Percentiles rank a stretch among this genome's conserved stretches.
Evolutionary conservation across 176 grass and related monocot species (phyloP).

Genomic region (Aegilops speltoides): DNA sequence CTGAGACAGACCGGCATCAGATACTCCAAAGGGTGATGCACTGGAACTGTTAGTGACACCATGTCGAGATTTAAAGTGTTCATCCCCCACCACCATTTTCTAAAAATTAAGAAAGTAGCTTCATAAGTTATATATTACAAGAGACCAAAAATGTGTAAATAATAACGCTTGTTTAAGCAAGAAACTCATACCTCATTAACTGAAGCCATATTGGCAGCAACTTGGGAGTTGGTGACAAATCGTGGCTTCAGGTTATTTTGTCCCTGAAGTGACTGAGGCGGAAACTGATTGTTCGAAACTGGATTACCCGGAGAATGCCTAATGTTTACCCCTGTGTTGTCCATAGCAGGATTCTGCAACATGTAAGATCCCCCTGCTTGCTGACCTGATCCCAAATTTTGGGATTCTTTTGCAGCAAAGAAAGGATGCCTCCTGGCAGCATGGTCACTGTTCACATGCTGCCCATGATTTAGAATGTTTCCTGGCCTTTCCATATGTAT

Average conservation of each 20-base stretch:
- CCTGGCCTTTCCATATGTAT: slow-evolving; percentile 38
- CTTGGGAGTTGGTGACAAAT: slow-evolving; percentile 52
- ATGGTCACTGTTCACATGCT: slow-evolving; percentile 38
- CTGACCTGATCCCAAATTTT: slow-evolving; percentile 36
- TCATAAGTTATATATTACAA: slow-evolving; percentile 10
- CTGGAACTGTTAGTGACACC: slow-evolving; percentile 49
- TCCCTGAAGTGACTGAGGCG: slow-evolving; percentile 50
- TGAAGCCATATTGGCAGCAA: slow-evolving; percentile 44
- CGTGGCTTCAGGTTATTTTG: slow-evolving; percentile 54
- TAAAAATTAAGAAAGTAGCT: slow-evolving; percentile 33
- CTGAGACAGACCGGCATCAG: slow-evolving; percentile 56
- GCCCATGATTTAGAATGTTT: slow-evolving; percentile 37
- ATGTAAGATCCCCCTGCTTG: slow-evolving; percentile 52
- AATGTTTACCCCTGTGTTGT: slow-evolving; percentile 64
- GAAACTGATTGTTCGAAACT: slow-evolving; percentile 41
- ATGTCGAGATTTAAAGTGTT: slow-evolving; percentile 54
- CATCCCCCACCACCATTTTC: slow-evolving; percentile 59
- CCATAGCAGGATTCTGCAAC: slow-evolving; percentile 52
- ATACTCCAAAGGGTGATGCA: slow-evolving; percentile 59
- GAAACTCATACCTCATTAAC: slow-evolving; percentile 60
- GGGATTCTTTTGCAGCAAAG: slow-evolving; percentile 41
- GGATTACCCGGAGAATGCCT: slow-evolving; percentile 39
- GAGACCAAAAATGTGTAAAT: not conserved
- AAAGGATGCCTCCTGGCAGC: slow-evolving; percentile 41
- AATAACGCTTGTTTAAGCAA: slow-evolving; percentile 10